Percentiles rank a stretch among this genome's conserved stretches.
Evolutionary conservation across 495 filamentous ascomycete species (phyloP).

Genomic region (Hypoxylon subgilvum): DNA sequence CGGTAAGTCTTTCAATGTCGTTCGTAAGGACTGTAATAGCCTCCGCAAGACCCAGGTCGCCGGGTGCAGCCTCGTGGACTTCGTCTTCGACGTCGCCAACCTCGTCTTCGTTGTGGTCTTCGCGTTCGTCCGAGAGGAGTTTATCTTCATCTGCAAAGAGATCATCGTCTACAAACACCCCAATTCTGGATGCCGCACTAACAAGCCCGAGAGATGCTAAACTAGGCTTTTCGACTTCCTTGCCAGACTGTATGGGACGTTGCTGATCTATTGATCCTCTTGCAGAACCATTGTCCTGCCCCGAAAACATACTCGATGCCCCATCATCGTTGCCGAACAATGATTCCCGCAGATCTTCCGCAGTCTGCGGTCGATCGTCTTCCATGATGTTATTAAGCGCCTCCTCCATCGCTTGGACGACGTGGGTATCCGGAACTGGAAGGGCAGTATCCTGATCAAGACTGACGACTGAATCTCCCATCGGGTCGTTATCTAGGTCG

Average conservation of each 20-base stretch:
- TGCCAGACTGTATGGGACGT: conserved; percentile 38
- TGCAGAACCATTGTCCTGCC: conserved; percentile 50
- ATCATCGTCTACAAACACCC: conserved; percentile 91
- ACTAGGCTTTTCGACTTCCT: conserved; percentile 75
- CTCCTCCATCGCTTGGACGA: conserved; percentile 92
- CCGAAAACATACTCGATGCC: conserved; percentile 57
- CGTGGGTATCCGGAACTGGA: conserved; percentile 57
- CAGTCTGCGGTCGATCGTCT: conserved; percentile 62
- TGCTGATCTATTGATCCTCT: conserved; percentile 64
- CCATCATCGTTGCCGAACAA: conserved; percentile 61
- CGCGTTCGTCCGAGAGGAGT: conserved; percentile 82
- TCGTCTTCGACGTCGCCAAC: conserved; percentile 73
- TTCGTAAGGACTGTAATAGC: conserved; percentile 82
- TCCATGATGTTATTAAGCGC: conserved; percentile 96
- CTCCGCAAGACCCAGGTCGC: conserved; percentile 91
- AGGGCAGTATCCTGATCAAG: conserved; percentile 54
- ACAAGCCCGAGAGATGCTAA: conserved; percentile 91
- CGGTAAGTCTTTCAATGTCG: conserved; percentile 86
- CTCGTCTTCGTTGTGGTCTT: conserved; percentile 69
- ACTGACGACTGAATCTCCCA: conserved; percentile 60
- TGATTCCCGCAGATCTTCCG: conserved; percentile 66
- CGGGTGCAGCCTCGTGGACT: conserved; percentile 92
- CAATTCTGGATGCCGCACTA: conserved; percentile 75
- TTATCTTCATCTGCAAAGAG: conserved; percentile 91
- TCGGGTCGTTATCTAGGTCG: conserved; percentile 57